Evolutionary conservation across 148 eudicot species (phyloP).

Genomic region (Camellia lanceoleosa): DNA sequence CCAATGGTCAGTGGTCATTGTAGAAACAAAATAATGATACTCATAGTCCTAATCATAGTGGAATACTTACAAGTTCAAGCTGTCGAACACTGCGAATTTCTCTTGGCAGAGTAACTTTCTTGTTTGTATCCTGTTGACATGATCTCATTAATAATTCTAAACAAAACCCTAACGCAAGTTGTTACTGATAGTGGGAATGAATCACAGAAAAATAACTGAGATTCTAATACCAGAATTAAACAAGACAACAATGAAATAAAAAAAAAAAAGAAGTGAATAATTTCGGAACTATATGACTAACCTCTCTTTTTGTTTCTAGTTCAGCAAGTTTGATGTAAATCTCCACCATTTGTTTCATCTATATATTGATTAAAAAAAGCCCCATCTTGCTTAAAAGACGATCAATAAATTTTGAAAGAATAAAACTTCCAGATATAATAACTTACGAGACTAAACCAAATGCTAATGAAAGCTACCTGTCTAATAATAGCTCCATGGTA

Average conservation of each 20-base stretch:
- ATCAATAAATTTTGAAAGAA: neutral
- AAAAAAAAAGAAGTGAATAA: neutral
- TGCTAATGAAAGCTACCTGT: conserved; percentile 47
- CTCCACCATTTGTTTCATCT: conserved; percentile 99
- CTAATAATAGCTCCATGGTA: conserved; percentile 72
- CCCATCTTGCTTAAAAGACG: conserved; percentile 3
- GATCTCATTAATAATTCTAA: conserved; percentile 15
- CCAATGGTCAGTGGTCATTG: neutral
- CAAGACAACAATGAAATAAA: neutral
- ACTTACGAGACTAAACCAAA: conserved; percentile 9
- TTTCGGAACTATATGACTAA: conserved; percentile 17
- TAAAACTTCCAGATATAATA: neutral
- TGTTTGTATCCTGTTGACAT: conserved; percentile 75
- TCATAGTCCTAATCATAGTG: neutral
- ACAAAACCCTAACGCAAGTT: neutral
- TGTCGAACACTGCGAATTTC: conserved; percentile 84
- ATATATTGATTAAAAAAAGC: conserved; percentile 8
- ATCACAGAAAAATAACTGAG: neutral
- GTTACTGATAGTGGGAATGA: neutral
- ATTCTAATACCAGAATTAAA: conserved; percentile 10
- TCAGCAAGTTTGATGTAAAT: conserved; percentile 95
- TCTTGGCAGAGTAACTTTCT: conserved; percentile 69
- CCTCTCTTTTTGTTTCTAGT: conserved; percentile 93
- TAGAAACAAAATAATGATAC: neutral
- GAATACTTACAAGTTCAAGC: conserved; percentile 83